phyloP scores from a whole-genome alignment of 768 basidiomycete genomes.

The Vararia minispora region DNA sequence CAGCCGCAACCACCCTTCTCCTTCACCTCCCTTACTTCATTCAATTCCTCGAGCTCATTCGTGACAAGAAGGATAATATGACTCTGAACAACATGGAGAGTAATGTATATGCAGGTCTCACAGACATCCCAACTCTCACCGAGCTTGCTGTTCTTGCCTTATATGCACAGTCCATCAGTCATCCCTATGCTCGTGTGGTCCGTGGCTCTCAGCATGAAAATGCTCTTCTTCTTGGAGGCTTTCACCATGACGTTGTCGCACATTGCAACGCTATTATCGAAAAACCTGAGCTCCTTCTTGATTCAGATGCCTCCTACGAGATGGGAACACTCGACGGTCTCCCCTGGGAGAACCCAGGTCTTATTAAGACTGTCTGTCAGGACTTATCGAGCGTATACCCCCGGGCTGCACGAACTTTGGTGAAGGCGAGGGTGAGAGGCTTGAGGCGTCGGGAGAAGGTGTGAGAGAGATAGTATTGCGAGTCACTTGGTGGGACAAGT shows the following conservation, averaged over 20 bases:
- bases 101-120: constrained; percentile 17
- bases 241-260: constrained; percentile 12
- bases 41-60: constrained; percentile 15
- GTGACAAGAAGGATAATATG: constrained; percentile 13
- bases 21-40: constrained; percentile 7
- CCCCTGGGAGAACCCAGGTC: constrained; percentile 5
- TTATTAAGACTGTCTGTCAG: too few relatives aligned
- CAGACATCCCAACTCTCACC: constrained; percentile 12
- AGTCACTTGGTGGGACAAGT: too few relatives aligned
- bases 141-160: constrained; percentile 18
- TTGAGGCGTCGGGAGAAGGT: too few relatives aligned
- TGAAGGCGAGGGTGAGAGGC: too few relatives aligned
- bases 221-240: constrained; percentile 15
- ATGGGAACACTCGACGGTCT: constrained; percentile 9
- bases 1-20: constrained; percentile 13
- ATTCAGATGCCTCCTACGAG: constrained; percentile 2
- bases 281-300: constrained; percentile 10
- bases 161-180: constrained; percentile 15
- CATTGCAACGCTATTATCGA: constrained; percentile 13
- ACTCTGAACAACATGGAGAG: constrained; percentile 19
- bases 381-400: too few relatives aligned
- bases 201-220: constrained; percentile 15
- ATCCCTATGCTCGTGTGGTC: constrained; percentile 16
- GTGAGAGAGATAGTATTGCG: too few relatives aligned
- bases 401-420: too few relatives aligned